These are phyloP conservation scores for Herpotrichia juniperi DNA, from an alignment of 2,329 filamentous ascomycete genomes.

Conservation along the genomic window DNA sequence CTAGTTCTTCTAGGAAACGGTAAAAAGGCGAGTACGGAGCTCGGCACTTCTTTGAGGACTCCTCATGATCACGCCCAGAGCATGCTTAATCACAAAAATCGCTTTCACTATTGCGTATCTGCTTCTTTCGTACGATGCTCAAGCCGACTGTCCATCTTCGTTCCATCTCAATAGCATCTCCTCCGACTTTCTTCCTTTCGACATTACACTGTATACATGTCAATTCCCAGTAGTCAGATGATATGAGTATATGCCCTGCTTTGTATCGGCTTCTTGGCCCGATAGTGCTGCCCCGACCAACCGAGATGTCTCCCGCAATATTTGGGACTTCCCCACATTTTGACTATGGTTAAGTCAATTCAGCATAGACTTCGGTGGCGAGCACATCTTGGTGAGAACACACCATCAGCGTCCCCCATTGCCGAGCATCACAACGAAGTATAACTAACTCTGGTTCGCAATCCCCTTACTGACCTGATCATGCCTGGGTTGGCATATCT, in stretches of 20 bases:
- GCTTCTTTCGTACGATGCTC: not conserved
- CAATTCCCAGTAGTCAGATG: not conserved
- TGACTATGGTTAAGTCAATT: not conserved
- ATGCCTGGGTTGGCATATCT: conserved; percentile 9
- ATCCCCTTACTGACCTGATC: conserved; percentile 3
- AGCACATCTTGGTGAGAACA: not conserved
- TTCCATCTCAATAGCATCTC: not conserved
- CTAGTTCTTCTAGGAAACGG: not conserved
- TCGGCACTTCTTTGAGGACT: not conserved
- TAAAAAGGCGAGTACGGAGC: not conserved
- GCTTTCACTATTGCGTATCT: not conserved
- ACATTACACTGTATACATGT: too few species aligned
- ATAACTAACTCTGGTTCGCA: not conserved
- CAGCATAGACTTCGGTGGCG: not conserved
- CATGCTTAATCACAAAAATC: not conserved
- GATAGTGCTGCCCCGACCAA: not conserved
- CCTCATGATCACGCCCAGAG: not conserved
- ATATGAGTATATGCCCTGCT: not conserved
- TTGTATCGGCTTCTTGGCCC: not conserved
- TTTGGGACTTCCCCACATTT: conserved; percentile 1
- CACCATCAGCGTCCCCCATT: conserved; percentile 4
- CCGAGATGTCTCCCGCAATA: not conserved
- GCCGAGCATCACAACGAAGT: not conserved
- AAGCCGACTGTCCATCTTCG: not conserved
- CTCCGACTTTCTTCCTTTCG: not conserved